Conservation (phyloP, 1,284 basidiomycete genomes). For the Sanghuangporus baumii region DNA sequence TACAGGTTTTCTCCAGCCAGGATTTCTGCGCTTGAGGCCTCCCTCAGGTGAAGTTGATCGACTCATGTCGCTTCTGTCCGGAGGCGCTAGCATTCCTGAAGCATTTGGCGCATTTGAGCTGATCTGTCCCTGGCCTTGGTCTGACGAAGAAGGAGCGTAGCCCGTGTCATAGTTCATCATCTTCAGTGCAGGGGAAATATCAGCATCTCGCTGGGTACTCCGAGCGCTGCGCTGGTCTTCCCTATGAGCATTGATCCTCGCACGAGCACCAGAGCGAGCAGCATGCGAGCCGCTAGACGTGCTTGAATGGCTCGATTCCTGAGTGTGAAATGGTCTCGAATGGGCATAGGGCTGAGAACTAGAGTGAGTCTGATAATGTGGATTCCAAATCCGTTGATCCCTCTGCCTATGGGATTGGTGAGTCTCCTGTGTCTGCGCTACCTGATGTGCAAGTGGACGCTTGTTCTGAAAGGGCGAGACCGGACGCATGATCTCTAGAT, state of each 20-base stretch:
- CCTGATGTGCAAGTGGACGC: slow-evolving; percentile 7
- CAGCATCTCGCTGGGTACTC: slow-evolving; percentile 1
- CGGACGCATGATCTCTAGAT: slow-evolving; percentile 15
- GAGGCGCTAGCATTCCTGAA: neutral
- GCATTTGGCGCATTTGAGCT: neutral
- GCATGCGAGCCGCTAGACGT: neutral
- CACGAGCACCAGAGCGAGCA: neutral
- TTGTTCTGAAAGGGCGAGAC: slow-evolving; percentile 16
- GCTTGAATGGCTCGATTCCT: neutral
- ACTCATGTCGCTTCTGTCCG: slow-evolving; percentile 2
- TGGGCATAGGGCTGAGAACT: slow-evolving; percentile 8
- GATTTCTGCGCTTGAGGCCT: slow-evolving; percentile 29
- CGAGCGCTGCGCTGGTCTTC: slow-evolving; percentile 1
- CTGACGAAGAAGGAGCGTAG: neutral
- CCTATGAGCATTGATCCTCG: neutral
- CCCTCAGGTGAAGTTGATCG: slow-evolving; percentile 10
- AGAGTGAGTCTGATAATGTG: slow-evolving; percentile 10
- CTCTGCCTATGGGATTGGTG: neutral
- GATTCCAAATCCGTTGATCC: neutral
- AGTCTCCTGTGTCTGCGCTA: neutral
- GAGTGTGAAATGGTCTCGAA: neutral
- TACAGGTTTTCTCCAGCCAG: slow-evolving; percentile 63
- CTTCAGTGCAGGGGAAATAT: slow-evolving; percentile 9
- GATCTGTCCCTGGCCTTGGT: slow-evolving; percentile 4
- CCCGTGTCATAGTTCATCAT: slow-evolving; percentile 12